Base-by-base conservation (phyloP, 2,329 filamentous ascomycete species). In the Chaetothyriales sp. region DNA sequence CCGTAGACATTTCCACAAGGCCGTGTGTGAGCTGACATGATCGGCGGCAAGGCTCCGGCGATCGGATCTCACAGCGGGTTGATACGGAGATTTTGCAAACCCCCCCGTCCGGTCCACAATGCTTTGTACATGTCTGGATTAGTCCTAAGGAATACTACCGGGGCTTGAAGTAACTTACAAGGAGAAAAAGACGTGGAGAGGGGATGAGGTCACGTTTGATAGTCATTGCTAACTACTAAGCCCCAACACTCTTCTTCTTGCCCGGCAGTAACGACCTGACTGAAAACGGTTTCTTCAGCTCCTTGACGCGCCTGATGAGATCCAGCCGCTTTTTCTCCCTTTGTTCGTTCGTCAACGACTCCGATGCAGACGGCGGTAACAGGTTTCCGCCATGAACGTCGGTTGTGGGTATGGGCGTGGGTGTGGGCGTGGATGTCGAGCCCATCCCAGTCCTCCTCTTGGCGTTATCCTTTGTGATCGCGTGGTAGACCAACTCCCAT, bases 271-370 rank as follows among this genome's bases (percentile, higher is more conserved):
- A 49, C 2, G 48, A 49, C 52, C 57, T 62, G 45, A 62, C 55
- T 47, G 59, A 60, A 54, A 62, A 62, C 8, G 59, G 59, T 25
- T 58, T 61, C 46, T 57, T 60, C 52, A 69, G 57, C 47, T 63
- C 59, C 52, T 63, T 61, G 66, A 70, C 70, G 29, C 65, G 63
- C 22, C 54, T 53, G 46, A 63, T 62, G 51, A 60, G 61, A 51
- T 60, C 65, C 46, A 61, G 63, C 53, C 62, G 62, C 9, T 59
- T 66, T 52, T 59, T 61, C 52, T 62, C 63, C 62, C 56, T 62
- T 46, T 61, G 59, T 47, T 61, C 58, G 15, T 56, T 52, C 6
- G 57, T 56, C 45, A 49, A 18, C 10, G 53, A 51, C 2, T 40
- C 33, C 33, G 33, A 40, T 15, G 33, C 15, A 40, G 13, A 2